Percentiles rank a stretch among this genome's conserved stretches.
Evolutionary conservation across 257 asterid species (phyloP).

Genomic region (Solanum corneliomulleri): DNA sequence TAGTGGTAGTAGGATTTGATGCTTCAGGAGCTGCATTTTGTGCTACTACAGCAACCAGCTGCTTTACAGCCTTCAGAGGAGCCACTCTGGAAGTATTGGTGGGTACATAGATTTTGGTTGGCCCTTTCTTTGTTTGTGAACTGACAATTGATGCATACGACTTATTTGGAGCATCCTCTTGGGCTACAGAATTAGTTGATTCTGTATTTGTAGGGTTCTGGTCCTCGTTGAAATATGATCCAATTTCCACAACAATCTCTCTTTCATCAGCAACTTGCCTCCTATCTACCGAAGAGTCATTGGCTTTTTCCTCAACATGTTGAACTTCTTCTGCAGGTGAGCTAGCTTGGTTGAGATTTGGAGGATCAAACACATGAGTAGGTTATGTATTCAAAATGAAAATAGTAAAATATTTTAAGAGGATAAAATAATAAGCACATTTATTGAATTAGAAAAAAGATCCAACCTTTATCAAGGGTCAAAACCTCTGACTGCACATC

Average conservation of each 20-base stretch:
- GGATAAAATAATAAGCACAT: background rate
- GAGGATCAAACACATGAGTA: conserved; percentile 30
- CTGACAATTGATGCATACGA: conserved; percentile 88
- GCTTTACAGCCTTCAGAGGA: conserved; percentile 30
- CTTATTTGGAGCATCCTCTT: conserved; percentile 62
- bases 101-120: conserved; percentile 45
- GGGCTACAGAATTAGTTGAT: conserved; percentile 30
- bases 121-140: conserved; percentile 46
- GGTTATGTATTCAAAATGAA: conserved; percentile 43
- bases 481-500: conserved; percentile 20
- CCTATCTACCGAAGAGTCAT: conserved; percentile 34
- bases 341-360: conserved; percentile 23
- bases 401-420: background rate
- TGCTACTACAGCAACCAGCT: conserved; percentile 14
- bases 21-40: conserved; percentile 30
- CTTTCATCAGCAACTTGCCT: conserved; percentile 23
- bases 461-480: conserved; percentile 51
- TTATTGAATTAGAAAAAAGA: background rate
- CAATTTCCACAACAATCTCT: conserved; percentile 33
- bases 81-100: conserved; percentile 18
- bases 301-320: conserved; percentile 23
- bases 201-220: conserved; percentile 19
- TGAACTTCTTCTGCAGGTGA: conserved; percentile 34
- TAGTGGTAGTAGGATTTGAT: conserved; percentile 6
- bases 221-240: conserved; percentile 26